Base-by-base conservation (phyloP, 148 eudicot genomes). In the Fallopia convolvulus region DNA sequence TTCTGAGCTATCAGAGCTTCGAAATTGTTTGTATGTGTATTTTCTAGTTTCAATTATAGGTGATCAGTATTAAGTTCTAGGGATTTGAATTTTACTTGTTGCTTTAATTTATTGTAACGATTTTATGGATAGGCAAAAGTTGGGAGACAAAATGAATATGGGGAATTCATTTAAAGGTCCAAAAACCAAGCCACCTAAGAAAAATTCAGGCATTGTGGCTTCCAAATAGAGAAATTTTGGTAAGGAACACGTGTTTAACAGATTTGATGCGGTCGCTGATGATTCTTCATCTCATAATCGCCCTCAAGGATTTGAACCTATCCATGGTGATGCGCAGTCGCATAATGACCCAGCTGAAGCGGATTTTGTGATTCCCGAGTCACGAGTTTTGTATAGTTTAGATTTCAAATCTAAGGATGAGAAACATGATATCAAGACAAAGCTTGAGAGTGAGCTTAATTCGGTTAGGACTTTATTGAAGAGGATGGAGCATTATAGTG, bases 391-490 rank as follows among this genome's bases (percentile, higher is more conserved):
- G 48, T 86, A 92, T 50, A 87, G 79, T 84, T 86, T 95, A 78
- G 80, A 83, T 8, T 84, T 77, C 41, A 90, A 83, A 81, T 85
- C 97, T 8, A 95, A 91, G 89, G 82, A 87, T 72, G 97, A 95
- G 83, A 85, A 80, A 82, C 80, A 79, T 76, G 94, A 92, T 75
- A 74, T 89, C 17, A 77, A 87, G 86, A 86, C 87, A 77, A 89
- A 83, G 89, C 89, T 95, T 49, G 86, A 89, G 82, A 79, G 81
- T 30, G 99, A 95, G 86, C 91, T 91, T 47, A 86, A 77, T 78
- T 81, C 86, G 73, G 89, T 92, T 0, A 82, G 97, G 83, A 84
- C 80, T 78, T 83, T 86, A 80, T 84, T 91, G 81, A 91, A 82
- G 83, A 87, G 83, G 86, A 87, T 92, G 26, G 97, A 92, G 72